Conservation (phyloP, 495 filamentous ascomycete species). For the Rostrohypoxylon terebratum region DNA sequence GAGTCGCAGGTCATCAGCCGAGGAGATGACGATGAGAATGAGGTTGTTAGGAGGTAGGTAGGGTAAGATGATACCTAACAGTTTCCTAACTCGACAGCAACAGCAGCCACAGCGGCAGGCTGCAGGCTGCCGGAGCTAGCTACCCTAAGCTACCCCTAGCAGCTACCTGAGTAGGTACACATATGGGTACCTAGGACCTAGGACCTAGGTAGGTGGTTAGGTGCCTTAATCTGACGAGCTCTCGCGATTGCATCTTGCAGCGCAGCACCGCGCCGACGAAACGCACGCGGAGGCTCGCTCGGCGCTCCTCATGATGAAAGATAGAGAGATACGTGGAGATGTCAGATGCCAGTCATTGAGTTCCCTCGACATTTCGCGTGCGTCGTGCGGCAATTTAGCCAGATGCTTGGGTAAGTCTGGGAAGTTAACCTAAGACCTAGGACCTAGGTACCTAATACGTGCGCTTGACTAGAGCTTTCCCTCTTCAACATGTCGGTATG, state of each 20-base stretch:
- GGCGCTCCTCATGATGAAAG: not conserved
- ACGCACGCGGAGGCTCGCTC: not conserved
- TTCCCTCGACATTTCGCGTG: not conserved
- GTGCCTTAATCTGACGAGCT: not conserved
- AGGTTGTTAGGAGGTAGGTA: constrained; percentile 6
- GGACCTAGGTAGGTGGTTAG: too few relatives aligned
- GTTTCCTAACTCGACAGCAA: constrained; percentile 17
- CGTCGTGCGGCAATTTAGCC: not conserved
- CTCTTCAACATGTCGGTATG: not conserved
- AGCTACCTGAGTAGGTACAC: too few relatives aligned
- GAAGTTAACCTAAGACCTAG: too few relatives aligned
- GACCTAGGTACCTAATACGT: not conserved
- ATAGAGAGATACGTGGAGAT: constrained; percentile 33
- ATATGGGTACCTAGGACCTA: too few relatives aligned
- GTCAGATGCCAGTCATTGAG: constrained; percentile 23
- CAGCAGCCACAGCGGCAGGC: not conserved
- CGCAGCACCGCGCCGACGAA: not conserved
- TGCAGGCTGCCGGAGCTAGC: not conserved
- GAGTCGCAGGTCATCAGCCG: not conserved
- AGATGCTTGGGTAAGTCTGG: not conserved
- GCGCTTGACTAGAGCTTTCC: not conserved
- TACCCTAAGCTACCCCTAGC: constrained; percentile 3
- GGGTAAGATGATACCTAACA: constrained; percentile 39
- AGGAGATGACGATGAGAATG: not conserved
- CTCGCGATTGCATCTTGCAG: not conserved